Evolutionary conservation across 495 filamentous ascomycete genomes (phyloP), one percentile per base, ranked within the genome.

Genomic region (Trichocladium uniseriatum): DNA sequence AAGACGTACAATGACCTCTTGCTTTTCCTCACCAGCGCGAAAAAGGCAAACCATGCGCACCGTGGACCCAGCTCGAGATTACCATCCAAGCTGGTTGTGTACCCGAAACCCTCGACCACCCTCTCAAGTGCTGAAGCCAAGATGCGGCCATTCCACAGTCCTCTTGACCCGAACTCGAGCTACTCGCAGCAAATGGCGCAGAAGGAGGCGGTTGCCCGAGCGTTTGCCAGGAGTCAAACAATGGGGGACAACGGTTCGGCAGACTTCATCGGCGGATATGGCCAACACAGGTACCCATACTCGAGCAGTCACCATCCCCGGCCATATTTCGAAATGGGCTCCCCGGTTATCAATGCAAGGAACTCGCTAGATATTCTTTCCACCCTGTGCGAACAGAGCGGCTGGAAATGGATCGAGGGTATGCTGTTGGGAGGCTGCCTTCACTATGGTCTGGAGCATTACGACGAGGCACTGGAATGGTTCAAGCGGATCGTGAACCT

Each of bases 381-480:
- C 24, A 80, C 80, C 54, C 69, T 95, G 21, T 95, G 90, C 64
- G 81, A 81, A 56, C 86, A 95, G 58, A 91, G 88, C 60, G 78
- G 77, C 14, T 95, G 91, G 89, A 79, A 83, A 55, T 98, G 92
- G 92, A 80, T 91, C 47, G 91, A 97, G 64, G 92, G 94, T 14
- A 94, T 98, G 77, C 71, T 96, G 19, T 77, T 98, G 14, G 90
- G 84, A 29, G 92, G 92, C 5, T 98, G 92, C 61, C 72, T 98
- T 43, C 85, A 94, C 34, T 97, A 96, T 72, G 94, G 88, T 9
- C 69, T 98, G 10, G 87, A 88, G 45, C 84, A 89, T 59, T 91
- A 94, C 61, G 79, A 86, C 48, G 82, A 86, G 59, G 87, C 94
- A 8, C 69, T 90, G 59, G 78, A 85, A 42, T 96, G 89, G 90